Evolutionary conservation across 768 basidiomycete genomes (phyloP), one percentile per base, ranked within the genome.

Genomic region (Russula sp.): DNA sequence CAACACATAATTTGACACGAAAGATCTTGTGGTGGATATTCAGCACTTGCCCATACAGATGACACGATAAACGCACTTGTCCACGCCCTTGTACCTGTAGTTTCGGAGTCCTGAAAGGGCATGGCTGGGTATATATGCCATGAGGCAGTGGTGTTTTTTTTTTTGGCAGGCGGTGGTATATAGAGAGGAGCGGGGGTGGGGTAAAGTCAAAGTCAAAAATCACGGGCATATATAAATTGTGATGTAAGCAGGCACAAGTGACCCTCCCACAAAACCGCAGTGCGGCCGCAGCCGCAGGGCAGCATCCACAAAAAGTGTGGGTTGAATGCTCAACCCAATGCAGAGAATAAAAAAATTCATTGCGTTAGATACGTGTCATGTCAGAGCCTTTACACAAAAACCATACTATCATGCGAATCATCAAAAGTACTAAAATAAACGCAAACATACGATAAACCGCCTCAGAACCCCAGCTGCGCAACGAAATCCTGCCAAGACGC

Each of bases 11-110:
- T 82, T 79, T 42, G 91, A 91, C 2, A 89, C 68, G 36, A 90
- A 66, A 9, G 92, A 95, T 71, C 91, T 93, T 55, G 35, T 20
- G 13, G 14, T 39, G 8, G 7, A 47, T 16, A 13, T 32, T 36
- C 22, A 34, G 36, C 56, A 16, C 55, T 29, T 16, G 52, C 29
- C 9, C 38, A 9, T 32, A 56, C 32, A 41, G 18, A 25, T 32
- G 45, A 36, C 41, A 42, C 29, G 58, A 41, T 16, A n/a, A 41
- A 72, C 83, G 66, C 64, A 88, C 88, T 90, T 88, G 74, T 94
- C 92, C 13, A 90, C 82, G 22, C 83, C 85, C 67, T 85, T 89
- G 71, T 93, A 93, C 58, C 84, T 75, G 71, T 94, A 93, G 65
- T 83, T 83, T 69, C 83, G 83, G 46, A 94, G 78, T 56, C 90